Evolutionary conservation across 495 filamentous ascomycete species (phyloP), one percentile per base, ranked within the genome.

Genomic region (Talaromyces stipitatus): DNA sequence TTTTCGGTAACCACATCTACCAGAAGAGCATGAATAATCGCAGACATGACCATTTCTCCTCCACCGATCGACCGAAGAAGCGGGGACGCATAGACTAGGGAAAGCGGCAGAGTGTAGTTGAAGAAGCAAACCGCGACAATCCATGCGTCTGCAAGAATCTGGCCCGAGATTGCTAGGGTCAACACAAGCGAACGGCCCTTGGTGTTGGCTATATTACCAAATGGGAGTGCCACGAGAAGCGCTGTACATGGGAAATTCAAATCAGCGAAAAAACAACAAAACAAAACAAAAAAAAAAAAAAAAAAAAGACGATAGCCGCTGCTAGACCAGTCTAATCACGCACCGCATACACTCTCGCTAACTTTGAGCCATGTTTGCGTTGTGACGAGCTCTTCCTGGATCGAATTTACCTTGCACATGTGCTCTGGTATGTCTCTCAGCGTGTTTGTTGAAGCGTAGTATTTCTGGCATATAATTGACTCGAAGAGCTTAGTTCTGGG

Each of bases 111-210:
- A 16, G 12, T 29, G 14, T 52, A 2, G 27, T 2, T 32, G 11
- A 52, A 52, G n/a, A 51, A 32, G n/a, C 48, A 52, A 20, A 52
- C 48, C 0, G 48, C 27, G 11, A 52, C 9, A 27, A 20, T 52
- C 48, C 48, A 52, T 29, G 27, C 27, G 11, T 52, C 48, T 52
- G 48, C 48, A 22, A 52, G 48, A n/a, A 52, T 28, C 7, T 52
- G 27, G 11, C 48, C 26, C 11, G 24, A 28, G 11, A 52, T 27
- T 20, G 24, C 48, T 16, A 52, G 48, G 4, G 18, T 20, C 4
- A 52, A 18, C 0, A 52, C 48, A n/a, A 52, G 10, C 27, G 23
- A 28, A 16, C 48, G 27, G 11, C 48, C 48, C 27, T 29, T 52
- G 27, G 48, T 52, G 48, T 52, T 32, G 10, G 47, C 47, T 0